These are phyloP conservation scores for Halophytophthora batemanensis DNA, from an alignment of 352 stramenopile species.

Conservation along the genomic window DNA sequence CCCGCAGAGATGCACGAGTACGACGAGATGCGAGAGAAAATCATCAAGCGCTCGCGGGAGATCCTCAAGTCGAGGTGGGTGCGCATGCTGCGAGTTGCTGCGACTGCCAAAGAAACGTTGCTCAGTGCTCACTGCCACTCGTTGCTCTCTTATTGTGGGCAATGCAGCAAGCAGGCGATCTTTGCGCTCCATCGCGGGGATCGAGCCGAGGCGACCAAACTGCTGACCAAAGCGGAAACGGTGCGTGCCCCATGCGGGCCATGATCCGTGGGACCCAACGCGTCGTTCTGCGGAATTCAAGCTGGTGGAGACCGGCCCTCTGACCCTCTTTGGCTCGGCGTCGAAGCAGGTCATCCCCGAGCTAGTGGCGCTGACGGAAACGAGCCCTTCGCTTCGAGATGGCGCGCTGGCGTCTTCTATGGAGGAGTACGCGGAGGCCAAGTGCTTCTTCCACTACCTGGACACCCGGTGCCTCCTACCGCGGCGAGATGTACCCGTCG, in stretches of 20 bases:
- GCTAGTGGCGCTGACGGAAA: constrained; percentile 76
- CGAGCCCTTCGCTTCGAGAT: constrained; percentile 80
- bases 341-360: constrained; percentile 55
- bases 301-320: neutral
- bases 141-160: neutral
- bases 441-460: constrained; percentile 90
- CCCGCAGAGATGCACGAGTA: constrained; percentile 85
- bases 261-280: neutral
- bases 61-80: constrained; percentile 90
- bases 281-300: no score
- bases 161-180: constrained; percentile 90
- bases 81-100: neutral
- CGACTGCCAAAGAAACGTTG: neutral
- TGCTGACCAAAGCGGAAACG: constrained; percentile 52
- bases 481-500: constrained; percentile 41
- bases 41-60: constrained; percentile 95
- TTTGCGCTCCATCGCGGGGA: constrained; percentile 92
- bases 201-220: constrained; percentile 41
- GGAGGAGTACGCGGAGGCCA: constrained; percentile 94
- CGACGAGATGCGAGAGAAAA: constrained; percentile 89
- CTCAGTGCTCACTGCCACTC: constrained; percentile 1
- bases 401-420: constrained; percentile 82
- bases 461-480: constrained; percentile 49
- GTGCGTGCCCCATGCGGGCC: no score
- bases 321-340: no score